Base-by-base conservation (phyloP, 495 filamentous ascomycete genomes). In the Aspergillus bridgeri region DNA sequence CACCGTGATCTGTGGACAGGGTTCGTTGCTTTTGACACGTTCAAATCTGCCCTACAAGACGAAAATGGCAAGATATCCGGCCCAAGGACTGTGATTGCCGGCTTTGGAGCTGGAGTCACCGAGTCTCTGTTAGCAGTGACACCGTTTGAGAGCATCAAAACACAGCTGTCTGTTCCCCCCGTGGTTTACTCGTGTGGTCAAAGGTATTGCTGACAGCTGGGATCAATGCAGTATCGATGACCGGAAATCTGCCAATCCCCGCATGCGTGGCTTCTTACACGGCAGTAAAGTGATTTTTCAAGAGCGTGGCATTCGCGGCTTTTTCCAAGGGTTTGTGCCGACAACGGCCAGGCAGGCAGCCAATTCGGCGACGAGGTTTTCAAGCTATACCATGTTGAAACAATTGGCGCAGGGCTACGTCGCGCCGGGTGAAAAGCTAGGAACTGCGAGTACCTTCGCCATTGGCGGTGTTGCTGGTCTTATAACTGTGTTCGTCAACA, bases 91-190 rank as follows among this genome's bases (percentile, higher is more conserved):
- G 94, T 98, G 9, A 81, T 98, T 57, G 92, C 92, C 38, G 94
- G 94, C 6, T 96, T 98, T 70, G 91, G 93, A 53, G 94, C 94
- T 22, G 94, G 94, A 18, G 88, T 94, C 59, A 98, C 91, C 0
- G 94, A 98, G 74, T 96, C 91, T 3, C 73, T 98, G 23, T 72
- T 98, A 2, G 94, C 94, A 7, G 94, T 98, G 33, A 98, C 94
- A 3, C 94, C 94, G 0, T 97, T 96, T 63, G 94, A 98, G 75
- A 94, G 89, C 69, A 97, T 98, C 70, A 98, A 98, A 76, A 98
- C 94, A 27, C 91, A 90, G 61, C 69, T 97, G 87, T 91, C 62
- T 44, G 80, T 68, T 20, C 21, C 48, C 8, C 11, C 38, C 33
- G 5, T 21, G 6, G 23, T 15, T 56, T 47, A 15, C 22, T 29